A percentile compares a stretch with the other conserved stretches of the same genome.
Evolutionary conservation across 2,329 filamentous ascomycete genomes (phyloP).

Genomic region (Fusarium protoensiforme): DNA sequence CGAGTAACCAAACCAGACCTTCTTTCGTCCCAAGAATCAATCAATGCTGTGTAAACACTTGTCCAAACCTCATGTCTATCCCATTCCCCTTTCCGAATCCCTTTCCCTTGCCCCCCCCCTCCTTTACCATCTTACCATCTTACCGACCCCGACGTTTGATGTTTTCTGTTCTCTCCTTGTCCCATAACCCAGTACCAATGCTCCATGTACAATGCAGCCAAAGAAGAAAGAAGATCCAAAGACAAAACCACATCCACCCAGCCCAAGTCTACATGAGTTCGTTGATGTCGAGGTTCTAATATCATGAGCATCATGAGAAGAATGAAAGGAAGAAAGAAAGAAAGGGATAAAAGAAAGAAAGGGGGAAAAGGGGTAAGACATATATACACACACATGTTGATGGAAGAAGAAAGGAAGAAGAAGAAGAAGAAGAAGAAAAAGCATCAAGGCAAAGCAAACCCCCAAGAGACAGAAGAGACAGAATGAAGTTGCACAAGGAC

Average conservation of each 20-base stretch:
- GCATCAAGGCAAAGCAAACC: constrained; percentile 8
- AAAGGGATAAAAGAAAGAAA: neutral
- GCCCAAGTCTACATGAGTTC: constrained; percentile 5
- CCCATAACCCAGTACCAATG: neutral
- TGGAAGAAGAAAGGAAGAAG: constrained; percentile 2
- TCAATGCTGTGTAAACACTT: constrained; percentile 1
- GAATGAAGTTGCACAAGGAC: constrained; percentile 6
- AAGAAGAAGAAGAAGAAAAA: neutral
- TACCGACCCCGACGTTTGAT: neutral
- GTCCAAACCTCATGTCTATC: constrained; percentile 17
- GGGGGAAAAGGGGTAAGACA: neutral
- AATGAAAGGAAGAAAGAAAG: neutral
- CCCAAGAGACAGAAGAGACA: neutral
- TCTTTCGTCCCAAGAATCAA: neutral
- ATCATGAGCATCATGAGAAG: constrained; percentile 12
- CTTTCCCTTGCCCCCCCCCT: neutral
- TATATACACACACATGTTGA: constrained; percentile 1
- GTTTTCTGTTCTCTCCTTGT: neutral
- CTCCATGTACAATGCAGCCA: constrained; percentile 6
- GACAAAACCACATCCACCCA: neutral
- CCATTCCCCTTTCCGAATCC: neutral
- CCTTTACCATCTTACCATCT: neutral
- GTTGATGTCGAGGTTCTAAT: constrained; percentile 12
- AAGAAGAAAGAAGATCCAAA: neutral
- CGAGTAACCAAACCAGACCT: neutral